phyloP scores from a whole-genome alignment of 1,284 basidiomycete species.

The Ustilago loliicola region DNA sequence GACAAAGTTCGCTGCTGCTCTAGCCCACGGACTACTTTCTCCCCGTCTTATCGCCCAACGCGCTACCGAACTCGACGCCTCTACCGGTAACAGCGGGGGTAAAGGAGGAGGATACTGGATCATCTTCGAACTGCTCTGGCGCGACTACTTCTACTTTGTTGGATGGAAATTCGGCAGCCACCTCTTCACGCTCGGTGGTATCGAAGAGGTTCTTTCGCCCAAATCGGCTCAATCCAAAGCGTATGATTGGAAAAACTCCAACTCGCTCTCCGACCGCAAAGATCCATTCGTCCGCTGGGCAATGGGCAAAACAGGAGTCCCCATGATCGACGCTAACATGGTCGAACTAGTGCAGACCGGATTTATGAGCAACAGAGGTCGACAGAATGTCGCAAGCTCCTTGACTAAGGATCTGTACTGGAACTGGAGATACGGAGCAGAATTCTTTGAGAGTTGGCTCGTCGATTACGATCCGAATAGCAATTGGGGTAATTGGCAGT shows the following conservation, averaged over 20 bases:
- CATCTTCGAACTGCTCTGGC: constrained; percentile 64
- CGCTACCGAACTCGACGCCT: constrained; percentile 49
- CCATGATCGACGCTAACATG: constrained; percentile 65
- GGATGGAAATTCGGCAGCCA: constrained; percentile 56
- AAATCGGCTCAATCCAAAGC: constrained; percentile 44
- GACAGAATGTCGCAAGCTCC: constrained; percentile 62
- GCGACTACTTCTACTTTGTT: constrained; percentile 72
- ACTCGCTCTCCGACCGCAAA: constrained; percentile 28
- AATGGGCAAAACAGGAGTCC: constrained; percentile 54
- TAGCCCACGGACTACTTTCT: constrained; percentile 60
- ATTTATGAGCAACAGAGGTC: constrained; percentile 74
- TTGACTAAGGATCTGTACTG: constrained; percentile 62
- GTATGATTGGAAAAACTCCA: constrained; percentile 53
- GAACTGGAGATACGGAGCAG: constrained; percentile 63
- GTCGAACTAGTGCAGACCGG: constrained; percentile 67
- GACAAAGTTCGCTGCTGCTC: constrained; percentile 62
- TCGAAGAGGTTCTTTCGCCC: constrained; percentile 52
- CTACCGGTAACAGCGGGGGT: constrained; percentile 14
- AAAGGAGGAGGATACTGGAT: constrained; percentile 64
- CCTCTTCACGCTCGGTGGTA: constrained; percentile 60
- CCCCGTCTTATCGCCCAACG: constrained; percentile 55
- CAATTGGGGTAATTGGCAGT: constrained; percentile 65
- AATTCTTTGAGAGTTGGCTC: constrained; percentile 59
- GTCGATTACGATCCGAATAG: constrained; percentile 59
- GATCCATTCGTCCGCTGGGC: constrained; percentile 59